These are phyloP conservation scores for Hymenoscyphus linearis DNA, from an alignment of 2,329 filamentous ascomycete genomes.

Conservation along the genomic window DNA sequence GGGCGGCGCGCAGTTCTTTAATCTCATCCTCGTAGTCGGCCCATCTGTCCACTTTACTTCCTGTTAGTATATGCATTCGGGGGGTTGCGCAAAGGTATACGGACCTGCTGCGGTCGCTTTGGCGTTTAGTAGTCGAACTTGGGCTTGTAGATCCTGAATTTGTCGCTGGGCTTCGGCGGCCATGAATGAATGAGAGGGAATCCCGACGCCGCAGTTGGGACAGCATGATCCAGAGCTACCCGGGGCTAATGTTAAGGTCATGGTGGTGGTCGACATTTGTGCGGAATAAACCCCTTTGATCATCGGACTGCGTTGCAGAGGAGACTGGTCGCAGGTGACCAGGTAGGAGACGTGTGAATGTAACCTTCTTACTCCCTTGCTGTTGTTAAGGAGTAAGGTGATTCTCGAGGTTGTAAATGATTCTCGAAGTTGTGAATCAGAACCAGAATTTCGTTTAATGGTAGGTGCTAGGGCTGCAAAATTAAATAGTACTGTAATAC, in stretches of 20 bases:
- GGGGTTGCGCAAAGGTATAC: constrained; percentile 21
- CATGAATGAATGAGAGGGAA: constrained; percentile 23
- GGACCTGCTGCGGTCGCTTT: constrained; percentile 60
- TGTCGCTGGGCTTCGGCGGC: constrained; percentile 45
- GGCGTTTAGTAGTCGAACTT: constrained; percentile 64
- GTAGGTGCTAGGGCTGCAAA: neutral
- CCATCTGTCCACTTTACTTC: constrained; percentile 51
- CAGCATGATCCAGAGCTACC: constrained; percentile 17
- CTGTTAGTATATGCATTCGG: neutral
- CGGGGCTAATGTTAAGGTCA: constrained; percentile 28
- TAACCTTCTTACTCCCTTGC: neutral
- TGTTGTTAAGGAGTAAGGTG: neutral
- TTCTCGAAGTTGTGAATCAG: neutral
- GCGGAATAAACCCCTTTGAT: constrained; percentile 10
- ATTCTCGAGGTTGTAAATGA: neutral
- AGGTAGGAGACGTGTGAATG: neutral
- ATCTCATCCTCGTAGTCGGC: constrained; percentile 81
- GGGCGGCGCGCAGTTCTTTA: constrained; percentile 48
- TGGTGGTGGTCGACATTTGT: constrained; percentile 31
- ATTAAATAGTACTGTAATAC: neutral
- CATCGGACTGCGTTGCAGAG: constrained; percentile 12
- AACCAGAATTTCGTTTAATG: neutral
- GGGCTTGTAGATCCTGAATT: constrained; percentile 64
- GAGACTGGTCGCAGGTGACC: neutral
- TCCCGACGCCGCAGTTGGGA: constrained; percentile 30